Evolutionary conservation across 2,329 filamentous ascomycete genomes (phyloP), one percentile per base, ranked within the genome.

Genomic region (Trichothecium roseum): DNA sequence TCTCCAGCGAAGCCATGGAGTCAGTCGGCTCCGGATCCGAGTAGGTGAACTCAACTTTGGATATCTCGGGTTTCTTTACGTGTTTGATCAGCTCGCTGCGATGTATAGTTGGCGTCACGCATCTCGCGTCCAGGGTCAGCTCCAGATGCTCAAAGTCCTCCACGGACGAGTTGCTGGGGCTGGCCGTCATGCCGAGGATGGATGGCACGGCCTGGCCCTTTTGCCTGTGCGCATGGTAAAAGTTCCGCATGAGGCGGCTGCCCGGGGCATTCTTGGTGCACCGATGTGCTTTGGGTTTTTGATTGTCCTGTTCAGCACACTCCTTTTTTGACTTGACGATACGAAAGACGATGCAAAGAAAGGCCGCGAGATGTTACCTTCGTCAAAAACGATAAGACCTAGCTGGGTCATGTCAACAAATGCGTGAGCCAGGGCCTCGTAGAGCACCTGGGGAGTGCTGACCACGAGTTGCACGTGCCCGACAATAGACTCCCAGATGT

Each of bases 121-220:
- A 83, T 22, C 73, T 63, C 1, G 84, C 73, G 51, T 87, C 69
- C 30, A 94, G 60, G 28, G 81, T 84, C 3, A 53, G 43, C 51
- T 94, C 86, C 6, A 94, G 68, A 4, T 55, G 51, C 54, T 71
- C 59, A 12, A 89, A 62, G 26, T 69, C 69, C 2, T 62, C 56
- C 2, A 67, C 69, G 2, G 70, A 74, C 37, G 66, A 73, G 43
- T 81, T 75, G 4, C 84, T 70, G 0, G 86, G 86, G 41, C 83
- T 93, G 1, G 87, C 87, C 6, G 81, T 88, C 17, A 94, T 63
- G 0, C 86, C 87, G 5, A 94, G 62, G 18, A 94, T 79, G 15
- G 67, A 64, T 0, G 87, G 87, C 2, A 74, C 54, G 0, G 47
- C 33, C 0, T 53, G 40, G 0, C 63, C 64, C 2, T 37, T 42